phyloP scores from a whole-genome alignment of 179 eudicot species.

The Beta corolliflora region DNA sequence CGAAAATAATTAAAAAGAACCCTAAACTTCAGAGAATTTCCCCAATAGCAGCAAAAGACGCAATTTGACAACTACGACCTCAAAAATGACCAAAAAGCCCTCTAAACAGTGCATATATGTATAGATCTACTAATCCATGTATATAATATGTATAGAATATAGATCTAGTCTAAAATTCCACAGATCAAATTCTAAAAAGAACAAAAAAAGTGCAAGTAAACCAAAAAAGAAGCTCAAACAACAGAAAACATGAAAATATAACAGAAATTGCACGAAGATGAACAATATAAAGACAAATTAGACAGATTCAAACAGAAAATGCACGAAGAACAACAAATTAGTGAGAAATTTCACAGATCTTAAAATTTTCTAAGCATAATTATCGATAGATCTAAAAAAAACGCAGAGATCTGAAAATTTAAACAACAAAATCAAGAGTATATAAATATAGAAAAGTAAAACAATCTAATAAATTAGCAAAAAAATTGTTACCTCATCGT shows the following conservation, averaged over 20 bases:
- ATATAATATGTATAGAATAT: neutral
- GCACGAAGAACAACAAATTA: neutral
- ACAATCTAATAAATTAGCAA: too few species aligned
- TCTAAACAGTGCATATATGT: neutral
- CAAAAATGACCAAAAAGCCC: slow-evolving; percentile 4
- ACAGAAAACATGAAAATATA: too few species aligned
- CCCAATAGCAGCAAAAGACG: neutral
- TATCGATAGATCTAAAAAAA: neutral
- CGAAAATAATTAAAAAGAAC: too few species aligned
- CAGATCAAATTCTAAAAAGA: slow-evolving; percentile 13
- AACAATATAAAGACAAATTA: too few species aligned
- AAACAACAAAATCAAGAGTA: neutral
- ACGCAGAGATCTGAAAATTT: slow-evolving; percentile 18
- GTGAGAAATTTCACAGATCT: neutral
- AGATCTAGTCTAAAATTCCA: slow-evolving; percentile 23
- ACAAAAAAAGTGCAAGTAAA: neutral
- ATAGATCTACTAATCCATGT: too few species aligned
- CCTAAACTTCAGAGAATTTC: too few species aligned
- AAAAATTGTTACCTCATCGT: slow-evolving; percentile 35
- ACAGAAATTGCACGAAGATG: too few species aligned
- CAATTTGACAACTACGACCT: neutral
- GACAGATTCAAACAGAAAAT: too few species aligned
- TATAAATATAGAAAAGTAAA: too few species aligned
- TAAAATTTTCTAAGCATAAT: too few species aligned
- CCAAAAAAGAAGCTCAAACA: neutral